Percentiles rank a stretch among this genome's conserved stretches.
Conservation (phyloP, 1,139 yeast genomes). For the Wickerhamomyces sp. region DNA sequence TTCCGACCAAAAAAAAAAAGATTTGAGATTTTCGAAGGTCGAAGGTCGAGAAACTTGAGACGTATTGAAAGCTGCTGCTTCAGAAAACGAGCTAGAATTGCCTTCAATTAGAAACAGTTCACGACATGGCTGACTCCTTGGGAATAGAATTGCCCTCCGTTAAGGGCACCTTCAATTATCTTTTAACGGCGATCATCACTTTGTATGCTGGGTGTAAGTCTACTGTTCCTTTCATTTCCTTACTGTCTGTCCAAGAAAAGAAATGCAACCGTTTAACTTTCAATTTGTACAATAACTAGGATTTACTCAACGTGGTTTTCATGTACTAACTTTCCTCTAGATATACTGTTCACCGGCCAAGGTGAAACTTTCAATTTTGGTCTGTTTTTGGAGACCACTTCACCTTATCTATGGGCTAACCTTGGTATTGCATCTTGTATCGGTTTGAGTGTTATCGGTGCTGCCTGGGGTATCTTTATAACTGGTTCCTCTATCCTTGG, state of each 20-base stretch:
- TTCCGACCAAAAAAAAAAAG: too few species aligned
- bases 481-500: conserved; percentile 95
- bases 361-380: conserved; percentile 93
- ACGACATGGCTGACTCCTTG: conserved; percentile 17
- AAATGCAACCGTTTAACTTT: too few species aligned
- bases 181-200: conserved; percentile 15
- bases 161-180: conserved; percentile 12
- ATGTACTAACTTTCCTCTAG: conserved; percentile 19
- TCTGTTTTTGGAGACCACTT: conserved; percentile 72
- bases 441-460: conserved; percentile 93
- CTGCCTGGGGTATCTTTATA: conserved; percentile 98
- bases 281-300: too few species aligned
- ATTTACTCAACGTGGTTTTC: too few species aligned
- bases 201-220: conserved; percentile 29
- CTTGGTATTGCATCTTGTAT: conserved; percentile 91
- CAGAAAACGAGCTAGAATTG: too few species aligned
- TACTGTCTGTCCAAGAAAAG: too few species aligned
- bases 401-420: conserved; percentile 97
- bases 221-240: too few species aligned
- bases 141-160: conserved; percentile 15
- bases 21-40: too few species aligned
- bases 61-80: too few species aligned
- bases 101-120: too few species aligned
- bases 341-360: conserved; percentile 85
- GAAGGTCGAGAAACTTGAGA: not conserved